These are phyloP conservation scores for Coemansia sp. DNA, from an alignment of 192 early-diverging fungal genomes.

Conservation along the genomic window DNA sequence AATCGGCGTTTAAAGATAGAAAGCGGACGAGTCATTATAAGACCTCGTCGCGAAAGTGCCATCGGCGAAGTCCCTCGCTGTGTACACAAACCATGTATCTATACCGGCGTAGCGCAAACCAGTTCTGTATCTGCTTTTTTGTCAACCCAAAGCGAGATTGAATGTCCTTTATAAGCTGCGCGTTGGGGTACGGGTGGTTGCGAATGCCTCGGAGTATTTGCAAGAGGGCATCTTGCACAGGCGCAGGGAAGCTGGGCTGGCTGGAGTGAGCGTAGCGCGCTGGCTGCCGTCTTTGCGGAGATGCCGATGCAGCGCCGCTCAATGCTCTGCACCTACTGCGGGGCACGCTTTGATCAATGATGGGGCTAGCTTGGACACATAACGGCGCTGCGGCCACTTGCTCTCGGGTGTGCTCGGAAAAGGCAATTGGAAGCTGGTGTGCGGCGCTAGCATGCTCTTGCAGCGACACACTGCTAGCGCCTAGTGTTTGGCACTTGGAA, in stretches of 20 bases:
- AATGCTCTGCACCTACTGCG: neutral
- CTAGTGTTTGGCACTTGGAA: neutral
- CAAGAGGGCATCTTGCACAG: conserved; percentile 15
- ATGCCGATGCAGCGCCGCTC: neutral
- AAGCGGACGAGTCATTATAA: neutral
- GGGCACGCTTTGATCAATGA: neutral
- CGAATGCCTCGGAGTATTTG: conserved; percentile 20
- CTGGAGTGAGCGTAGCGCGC: neutral
- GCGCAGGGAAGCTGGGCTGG: conserved; percentile 18
- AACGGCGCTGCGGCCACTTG: neutral
- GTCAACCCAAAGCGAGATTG: conserved; percentile 9
- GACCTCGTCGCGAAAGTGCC: conserved; percentile 26
- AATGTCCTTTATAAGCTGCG: conserved; percentile 9
- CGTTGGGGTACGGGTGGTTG: conserved; percentile 28
- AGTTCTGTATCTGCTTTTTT: conserved; percentile 39
- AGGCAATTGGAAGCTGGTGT: neutral
- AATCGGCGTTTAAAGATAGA: neutral
- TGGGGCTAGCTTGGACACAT: neutral
- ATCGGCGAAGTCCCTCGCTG: conserved; percentile 10
- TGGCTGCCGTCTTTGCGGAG: neutral
- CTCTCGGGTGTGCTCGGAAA: neutral
- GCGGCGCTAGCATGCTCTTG: neutral
- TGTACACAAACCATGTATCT: conserved; percentile 20
- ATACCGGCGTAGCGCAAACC: conserved; percentile 44
- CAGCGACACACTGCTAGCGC: neutral